phyloP scores from a whole-genome alignment of 2,329 filamentous ascomycete species.

The Claviceps fusiformis region DNA sequence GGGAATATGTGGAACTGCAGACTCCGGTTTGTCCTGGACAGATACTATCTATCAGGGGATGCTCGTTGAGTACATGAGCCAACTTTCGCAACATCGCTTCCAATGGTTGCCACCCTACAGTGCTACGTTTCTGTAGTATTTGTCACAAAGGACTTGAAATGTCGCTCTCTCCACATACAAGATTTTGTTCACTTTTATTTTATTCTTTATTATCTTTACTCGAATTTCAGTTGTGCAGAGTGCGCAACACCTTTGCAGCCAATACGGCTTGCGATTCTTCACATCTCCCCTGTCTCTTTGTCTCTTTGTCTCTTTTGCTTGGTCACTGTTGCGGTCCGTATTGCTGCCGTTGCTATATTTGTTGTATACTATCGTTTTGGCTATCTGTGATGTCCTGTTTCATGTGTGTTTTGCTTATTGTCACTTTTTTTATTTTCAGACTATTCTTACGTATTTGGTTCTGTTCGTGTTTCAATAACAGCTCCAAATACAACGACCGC shows the following conservation, averaged over 20 bases:
- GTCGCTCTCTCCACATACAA: background rate
- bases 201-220: background rate
- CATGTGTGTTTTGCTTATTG: too few species aligned
- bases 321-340: too few species aligned
- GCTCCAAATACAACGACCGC: background rate
- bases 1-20: background rate
- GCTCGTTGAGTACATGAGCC: background rate
- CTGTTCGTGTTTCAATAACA: background rate
- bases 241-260: too few species aligned
- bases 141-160: background rate
- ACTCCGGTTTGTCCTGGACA: background rate
- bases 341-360: too few species aligned
- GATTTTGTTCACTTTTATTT: background rate
- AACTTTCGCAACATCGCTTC: background rate
- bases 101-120: background rate
- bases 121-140: background rate
- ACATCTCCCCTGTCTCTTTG: too few species aligned
- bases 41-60: too few species aligned
- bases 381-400: too few species aligned
- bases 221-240: too few species aligned
- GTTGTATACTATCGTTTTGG: too few species aligned
- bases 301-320: too few species aligned
- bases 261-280: too few species aligned
- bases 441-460: background rate
- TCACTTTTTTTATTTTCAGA: too few species aligned